Evolutionary conservation across 768 basidiomycete genomes (phyloP), one percentile per base, ranked within the genome.

Genomic region (Brasilioporus rufonigricans): DNA sequence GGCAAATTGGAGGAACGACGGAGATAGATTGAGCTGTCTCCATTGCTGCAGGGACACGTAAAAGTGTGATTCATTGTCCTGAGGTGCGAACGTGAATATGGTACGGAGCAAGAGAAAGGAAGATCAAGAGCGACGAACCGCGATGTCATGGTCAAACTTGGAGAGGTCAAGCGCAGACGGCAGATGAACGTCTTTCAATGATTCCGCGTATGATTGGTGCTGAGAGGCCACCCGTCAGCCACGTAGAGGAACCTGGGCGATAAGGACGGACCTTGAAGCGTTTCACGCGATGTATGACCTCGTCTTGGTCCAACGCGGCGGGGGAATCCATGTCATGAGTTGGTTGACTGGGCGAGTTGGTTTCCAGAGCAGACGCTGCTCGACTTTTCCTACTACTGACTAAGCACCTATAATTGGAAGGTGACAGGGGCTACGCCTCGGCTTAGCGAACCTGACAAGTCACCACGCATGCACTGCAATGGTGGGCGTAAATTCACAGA

Each of bases 1-100:
- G 2, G 86, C 83, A 64, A 92, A 93, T 27, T 75, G 71, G 50
- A 92, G 70, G 68, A 93, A 94, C 2, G 83, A 76, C 1, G 88
- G 81, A 2, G 90, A 78, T 21, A 95, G 80, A 68, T 90, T 93
- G 56, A 94, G 79, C 61, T 93, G 87, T 60, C 80, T 75, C 86
- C 88, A 91, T 63, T 89, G 83, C 26, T 82, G 76, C 31, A 95
- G 74, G 3, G 87, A 80, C 59, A 82, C 77, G 50, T 86, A 83
- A 62, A 95, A 93, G 65, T 91, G 86, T 0, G 88, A 91, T 53
- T 85, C 83, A 64, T 83, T 81, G 59, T 93, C 88, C 88, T 91
- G n/a, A n/a, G n/a, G 51, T 24, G 23, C 35, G n/a, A 7, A 43
- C 9, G 21, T 33, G 32, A 44, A 21, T 18, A 8, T 18, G 11